phyloP scores from a whole-genome alignment of 148 eudicot species.

The Amaranthus cruentus region DNA sequence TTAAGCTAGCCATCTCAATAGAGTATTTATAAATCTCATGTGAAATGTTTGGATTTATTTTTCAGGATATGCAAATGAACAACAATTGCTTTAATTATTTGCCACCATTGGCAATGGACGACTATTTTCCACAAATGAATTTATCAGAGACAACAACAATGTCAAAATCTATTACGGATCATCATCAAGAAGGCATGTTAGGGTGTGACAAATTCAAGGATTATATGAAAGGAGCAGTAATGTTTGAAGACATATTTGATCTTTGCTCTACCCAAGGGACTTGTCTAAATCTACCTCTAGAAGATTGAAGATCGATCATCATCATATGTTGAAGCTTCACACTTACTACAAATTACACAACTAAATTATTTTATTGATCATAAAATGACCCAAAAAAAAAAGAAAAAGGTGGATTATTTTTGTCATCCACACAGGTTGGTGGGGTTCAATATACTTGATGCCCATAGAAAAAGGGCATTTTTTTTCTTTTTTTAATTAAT shows the following conservation, averaged over 20 bases:
- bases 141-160: slow-evolving; percentile 27
- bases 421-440: slow-evolving; percentile 31
- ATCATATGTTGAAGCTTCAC: slow-evolving; percentile 3
- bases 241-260: slow-evolving; percentile 37
- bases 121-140: slow-evolving; percentile 29
- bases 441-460: slow-evolving; percentile 25
- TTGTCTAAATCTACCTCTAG: slow-evolving; percentile 21
- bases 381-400: slow-evolving; percentile 17
- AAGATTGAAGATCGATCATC: slow-evolving; percentile 29
- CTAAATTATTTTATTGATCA: slow-evolving; percentile 26
- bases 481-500: neutral
- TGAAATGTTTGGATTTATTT: neutral
- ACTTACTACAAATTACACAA: slow-evolving; percentile 7
- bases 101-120: slow-evolving; percentile 28
- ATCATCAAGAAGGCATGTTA: slow-evolving; percentile 14
- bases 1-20: neutral
- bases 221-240: slow-evolving; percentile 31
- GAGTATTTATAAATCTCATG: neutral
- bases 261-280: slow-evolving; percentile 31
- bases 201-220: slow-evolving; percentile 37
- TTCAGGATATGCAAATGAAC: slow-evolving; percentile 31
- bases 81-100: slow-evolving; percentile 22
- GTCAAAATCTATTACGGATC: slow-evolving; percentile 12
- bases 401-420: slow-evolving; percentile 32
- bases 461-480: slow-evolving; percentile 18